Base-by-base conservation (phyloP, 208 protist genomes). In the Trypanosoma mega region DNA sequence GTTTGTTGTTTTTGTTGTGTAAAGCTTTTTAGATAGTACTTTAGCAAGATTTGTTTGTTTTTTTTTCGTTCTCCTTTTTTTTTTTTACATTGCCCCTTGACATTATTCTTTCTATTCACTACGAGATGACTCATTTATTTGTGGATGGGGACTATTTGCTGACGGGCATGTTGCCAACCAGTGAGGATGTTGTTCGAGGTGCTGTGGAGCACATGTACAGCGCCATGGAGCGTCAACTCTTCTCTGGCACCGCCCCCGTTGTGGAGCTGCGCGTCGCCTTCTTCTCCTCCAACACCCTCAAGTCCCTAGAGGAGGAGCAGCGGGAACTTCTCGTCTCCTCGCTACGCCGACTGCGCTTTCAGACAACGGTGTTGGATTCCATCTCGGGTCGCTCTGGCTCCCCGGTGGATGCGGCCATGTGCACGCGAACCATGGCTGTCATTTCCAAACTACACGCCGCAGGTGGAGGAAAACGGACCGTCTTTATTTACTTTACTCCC, bases 131-230 rank as follows among this genome's bases (percentile, higher is more conserved):
- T 51, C 72, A 78, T 58, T 73, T 92, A 27, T 72, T 92, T 29
- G 72, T 92, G 1, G 85, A 92, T 58, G 85, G 85, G 5, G 85
- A 88, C 59, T 92, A 92, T 66, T 68, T 87, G 37, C 73, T 92
- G 27, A 70, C 73, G n/a, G 85, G 85, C 43, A 71, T 92, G 63
- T 72, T 43, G 55, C 80, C 81, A 9, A 72, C 64, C 20, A 72
- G 63, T 11, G 78, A 85, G 45, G 72, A 44, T 11, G 78, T 51
- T 18, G 74, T 92, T 34, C 69, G 66, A 36, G 55, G 30, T 1
- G 68, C 68, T 3, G 68, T 86, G 3, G 69, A 85, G 7, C 61
- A 72, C 12, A 59, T 92, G 43, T 23, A 78, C 36, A 23, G 65
- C 2, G 66, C 75, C 30, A 54, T 92, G 5, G 50, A 69, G 20